Evolutionary conservation across 306 rosid species (phyloP), one percentile per base, ranked within the genome.

Genomic region (Cucurbita ficifolia): DNA sequence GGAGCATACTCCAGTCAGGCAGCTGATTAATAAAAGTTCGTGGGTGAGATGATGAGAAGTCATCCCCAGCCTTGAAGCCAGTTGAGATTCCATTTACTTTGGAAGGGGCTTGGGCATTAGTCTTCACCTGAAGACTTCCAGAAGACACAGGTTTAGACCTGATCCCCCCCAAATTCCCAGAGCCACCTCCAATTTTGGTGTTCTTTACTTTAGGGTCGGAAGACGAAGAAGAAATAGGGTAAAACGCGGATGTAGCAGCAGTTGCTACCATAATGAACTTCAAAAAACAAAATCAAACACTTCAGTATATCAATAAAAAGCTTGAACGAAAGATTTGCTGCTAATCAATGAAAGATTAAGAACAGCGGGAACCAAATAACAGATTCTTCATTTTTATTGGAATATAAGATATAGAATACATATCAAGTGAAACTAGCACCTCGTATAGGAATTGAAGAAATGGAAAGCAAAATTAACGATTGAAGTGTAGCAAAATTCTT

Each of bases 1-100:
- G 97, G 36, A 95, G 99, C 99, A 95, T 88, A 78, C 99, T 95
- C 99, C 99, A 95, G 62, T 95, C 97, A 84, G 99, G 99, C 74
- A 95, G 84, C 77, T 88, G 96, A 77, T 95, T 91, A 79, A 91
- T 95, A 72, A 95, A 95, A 78, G 99, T 95, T 84, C 96, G 81
- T 0, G 99, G 85, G 24, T 90, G 82, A 53, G 89, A 82, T 9
- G 96, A 89, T 6, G 83, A 83, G 50, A 76, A 52, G 64, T 82
- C 86, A 72, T 80, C 96, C 33, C 83, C 96, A 43, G 75, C 78
- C 85, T 85, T 95, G 79, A 79, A 76, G 75, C 89, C 82, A 74
- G 87, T 89, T 2, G 84, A 13, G 40, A 76, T 81, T 19, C 99
- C 99, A 82, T 89, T 95, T 64, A 95, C 83, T 77, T 91, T 91